These are phyloP conservation scores for Suhomyces guaymorum DNA, from an alignment of 1,139 yeast species.

Conservation along the genomic window DNA sequence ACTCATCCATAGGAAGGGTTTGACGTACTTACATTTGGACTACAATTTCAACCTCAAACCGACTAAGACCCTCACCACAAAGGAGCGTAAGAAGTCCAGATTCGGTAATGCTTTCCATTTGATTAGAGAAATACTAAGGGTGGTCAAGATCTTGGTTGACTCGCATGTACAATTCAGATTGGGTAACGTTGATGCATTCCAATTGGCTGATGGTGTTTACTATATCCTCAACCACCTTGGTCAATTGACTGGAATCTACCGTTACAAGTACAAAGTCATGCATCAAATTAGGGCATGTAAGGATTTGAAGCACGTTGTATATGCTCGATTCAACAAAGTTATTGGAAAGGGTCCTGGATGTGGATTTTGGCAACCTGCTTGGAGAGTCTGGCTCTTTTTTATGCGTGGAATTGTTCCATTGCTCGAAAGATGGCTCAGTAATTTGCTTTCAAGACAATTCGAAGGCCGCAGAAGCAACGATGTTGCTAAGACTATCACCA, in stretches of 20 bases:
- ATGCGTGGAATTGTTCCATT: constrained; percentile 92
- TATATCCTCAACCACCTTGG: constrained; percentile 92
- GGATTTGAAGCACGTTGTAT: constrained; percentile 89
- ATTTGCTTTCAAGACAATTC: constrained; percentile 86
- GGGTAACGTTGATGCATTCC: constrained; percentile 91
- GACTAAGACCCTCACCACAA: constrained; percentile 92
- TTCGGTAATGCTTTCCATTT: constrained; percentile 97
- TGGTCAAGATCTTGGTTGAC: constrained; percentile 83
- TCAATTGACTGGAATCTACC: constrained; percentile 91
- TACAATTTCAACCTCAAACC: constrained; percentile 96
- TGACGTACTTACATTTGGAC: constrained; percentile 90
- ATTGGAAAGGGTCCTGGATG: constrained; percentile 99
- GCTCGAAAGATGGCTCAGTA: constrained; percentile 93
- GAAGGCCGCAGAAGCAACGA: constrained; percentile 95
- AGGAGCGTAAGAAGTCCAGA: constrained; percentile 92
- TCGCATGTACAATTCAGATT: constrained; percentile 88
- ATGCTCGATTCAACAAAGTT: constrained; percentile 71
- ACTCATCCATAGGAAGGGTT: constrained; percentile 85
- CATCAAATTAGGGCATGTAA: constrained; percentile 96
- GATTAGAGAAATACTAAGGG: constrained; percentile 82
- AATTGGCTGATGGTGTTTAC: constrained; percentile 90
- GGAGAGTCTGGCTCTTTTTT: constrained; percentile 96
- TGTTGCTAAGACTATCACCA: constrained; percentile 89
- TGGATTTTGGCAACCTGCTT: constrained; percentile 99
- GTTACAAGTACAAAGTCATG: constrained; percentile 97